Base-by-base conservation (phyloP, 2,329 filamentous ascomycete genomes). In the Arthrobotrys sinensis region DNA sequence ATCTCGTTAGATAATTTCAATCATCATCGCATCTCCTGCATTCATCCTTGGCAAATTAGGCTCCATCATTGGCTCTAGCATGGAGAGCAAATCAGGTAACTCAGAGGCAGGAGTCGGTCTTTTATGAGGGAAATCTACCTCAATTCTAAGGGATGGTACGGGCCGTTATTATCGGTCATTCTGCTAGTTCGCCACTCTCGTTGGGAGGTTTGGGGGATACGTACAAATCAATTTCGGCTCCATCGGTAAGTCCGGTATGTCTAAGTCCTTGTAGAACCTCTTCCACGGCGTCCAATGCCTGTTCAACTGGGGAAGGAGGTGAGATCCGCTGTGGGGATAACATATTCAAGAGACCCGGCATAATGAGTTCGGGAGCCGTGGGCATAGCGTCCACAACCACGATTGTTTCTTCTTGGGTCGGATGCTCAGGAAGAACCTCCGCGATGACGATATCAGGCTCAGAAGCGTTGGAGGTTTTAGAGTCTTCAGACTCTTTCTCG, bases 41-140 rank as follows among this genome's bases (percentile, higher is more conserved):
- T 55, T 45, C 60, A 68, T 67, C 43, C 45, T 72, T 3, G 75
- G 75, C 4, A 71, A 28, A 8, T 43, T 40, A n/a, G 75, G 63
- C 32, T 72, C 75, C 3, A 78, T 53, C 50, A 78, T 53, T 12
- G 75, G 63, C 38, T 72, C 75, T 7, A 78, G 40, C 50, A 78
- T 53, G 3, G 75, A 66, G 7, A 71, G 28, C 16, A 78, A 21
- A 50, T 78, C 67, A n/a, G 67, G 52, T 7, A 78, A 11, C 14
- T 46, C 67, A 5, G 63, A 38, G 21, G 57, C 46, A 10, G 16
- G 55, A 8, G 21, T 19, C 7, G 50, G 19, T 24, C 12, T 53
- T 14, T n/a, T 12, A 0, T 57, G 36, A 6, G 73, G 40, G 21
- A 60, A 55, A 32, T 52, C 53, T 1, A 78, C 53, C 62, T 64